These are phyloP conservation scores for Saccharomycopsis crataegensis DNA, from an alignment of 1,139 yeast genomes.

Conservation along the genomic window DNA sequence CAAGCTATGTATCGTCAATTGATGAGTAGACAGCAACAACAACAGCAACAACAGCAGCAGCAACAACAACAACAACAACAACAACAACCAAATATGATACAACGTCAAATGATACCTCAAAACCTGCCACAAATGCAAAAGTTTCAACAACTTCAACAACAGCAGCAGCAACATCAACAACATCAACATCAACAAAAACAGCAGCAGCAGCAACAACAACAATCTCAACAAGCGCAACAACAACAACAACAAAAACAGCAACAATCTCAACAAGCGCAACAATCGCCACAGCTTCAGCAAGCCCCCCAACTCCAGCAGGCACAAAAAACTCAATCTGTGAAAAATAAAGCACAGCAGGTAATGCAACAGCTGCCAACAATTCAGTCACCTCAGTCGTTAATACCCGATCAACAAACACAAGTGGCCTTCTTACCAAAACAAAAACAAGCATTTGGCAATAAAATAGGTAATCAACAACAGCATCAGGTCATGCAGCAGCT, in stretches of 20 bases:
- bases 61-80: conserved; percentile 9
- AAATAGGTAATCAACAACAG: neutral
- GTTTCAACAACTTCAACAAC: conserved; percentile 5
- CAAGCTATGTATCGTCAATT: neutral
- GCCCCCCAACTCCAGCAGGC: conserved; percentile 1
- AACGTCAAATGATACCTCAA: neutral
- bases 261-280: conserved; percentile 1
- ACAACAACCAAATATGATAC: neutral
- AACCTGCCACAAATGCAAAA: conserved; percentile 1
- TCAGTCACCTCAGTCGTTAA: conserved; percentile 2
- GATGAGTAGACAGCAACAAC: neutral
- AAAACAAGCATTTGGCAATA: too few species aligned
- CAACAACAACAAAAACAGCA: neutral
- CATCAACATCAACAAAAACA: conserved; percentile 2
- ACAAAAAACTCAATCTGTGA: neutral
- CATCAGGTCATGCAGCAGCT: conserved; percentile 4
- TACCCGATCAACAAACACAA: neutral
- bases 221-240: conserved; percentile 1
- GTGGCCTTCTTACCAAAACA: neutral
- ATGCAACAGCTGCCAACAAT: conserved; percentile 6
- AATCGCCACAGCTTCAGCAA: conserved; percentile 2
- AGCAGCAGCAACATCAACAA: conserved; percentile 4
- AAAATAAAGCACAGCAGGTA: conserved; percentile 1
- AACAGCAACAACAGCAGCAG: neutral
- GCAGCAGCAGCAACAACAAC: conserved; percentile 6